Conservation (phyloP, 805 yeast species). For the Hanseniaspora hatyaiensis region DNA sequence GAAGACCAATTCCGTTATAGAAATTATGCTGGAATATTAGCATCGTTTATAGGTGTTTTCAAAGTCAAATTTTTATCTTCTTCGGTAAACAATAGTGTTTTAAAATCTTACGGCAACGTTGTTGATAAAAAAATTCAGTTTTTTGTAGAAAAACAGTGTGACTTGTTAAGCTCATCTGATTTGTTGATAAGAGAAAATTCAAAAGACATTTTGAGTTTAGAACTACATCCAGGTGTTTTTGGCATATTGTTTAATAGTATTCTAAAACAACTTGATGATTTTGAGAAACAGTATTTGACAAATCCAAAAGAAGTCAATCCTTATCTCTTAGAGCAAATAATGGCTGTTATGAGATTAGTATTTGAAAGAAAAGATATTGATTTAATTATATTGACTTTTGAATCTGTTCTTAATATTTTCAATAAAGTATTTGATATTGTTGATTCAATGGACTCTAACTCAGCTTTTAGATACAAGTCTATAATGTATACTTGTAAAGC, state of each 20-base stretch:
- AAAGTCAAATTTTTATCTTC: constrained; percentile 26
- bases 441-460: constrained; percentile 22
- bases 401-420: constrained; percentile 30
- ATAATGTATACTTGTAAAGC: constrained; percentile 29
- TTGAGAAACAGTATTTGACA: constrained; percentile 22
- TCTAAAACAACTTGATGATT: constrained; percentile 30
- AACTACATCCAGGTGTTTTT: constrained; percentile 48
- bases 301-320: constrained; percentile 25
- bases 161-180: constrained; percentile 38
- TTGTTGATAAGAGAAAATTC: constrained; percentile 55
- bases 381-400: constrained; percentile 28
- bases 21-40: constrained; percentile 62
- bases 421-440: constrained; percentile 25
- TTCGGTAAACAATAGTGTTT: constrained; percentile 17
- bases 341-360: constrained; percentile 36
- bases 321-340: constrained; percentile 39
- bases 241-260: constrained; percentile 34
- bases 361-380: constrained; percentile 29
- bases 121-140: constrained; percentile 31
- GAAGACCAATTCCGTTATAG: constrained; percentile 40
- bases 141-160: constrained; percentile 42
- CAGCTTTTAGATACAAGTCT: constrained; percentile 26
- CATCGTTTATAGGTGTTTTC: constrained; percentile 57
- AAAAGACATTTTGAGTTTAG: constrained; percentile 57
- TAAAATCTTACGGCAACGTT: constrained; percentile 22